phyloP scores from a whole-genome alignment of 2,329 filamentous ascomycete species.

The Colletotrichum liaoningense region DNA sequence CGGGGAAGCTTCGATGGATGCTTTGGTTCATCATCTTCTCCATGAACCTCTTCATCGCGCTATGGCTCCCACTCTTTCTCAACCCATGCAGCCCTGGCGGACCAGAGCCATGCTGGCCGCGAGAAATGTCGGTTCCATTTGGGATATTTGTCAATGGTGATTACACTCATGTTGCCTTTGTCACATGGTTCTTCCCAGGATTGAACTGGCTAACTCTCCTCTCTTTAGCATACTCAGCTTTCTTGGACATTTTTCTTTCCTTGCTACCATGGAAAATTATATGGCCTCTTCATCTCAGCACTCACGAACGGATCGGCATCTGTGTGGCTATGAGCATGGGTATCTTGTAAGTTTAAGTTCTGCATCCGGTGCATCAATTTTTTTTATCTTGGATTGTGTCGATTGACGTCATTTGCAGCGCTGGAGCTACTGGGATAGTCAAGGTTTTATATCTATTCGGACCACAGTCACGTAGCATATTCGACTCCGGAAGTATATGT shows the following conservation, averaged over 20 bases:
- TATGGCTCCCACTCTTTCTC: neutral
- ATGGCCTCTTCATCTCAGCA: neutral
- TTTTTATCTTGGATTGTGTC: accelerated
- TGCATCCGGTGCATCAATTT: too few relatives aligned
- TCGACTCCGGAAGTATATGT: neutral
- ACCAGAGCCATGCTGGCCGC: neutral
- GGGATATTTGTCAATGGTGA: neutral
- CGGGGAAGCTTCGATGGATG: neutral
- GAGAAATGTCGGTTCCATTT: neutral
- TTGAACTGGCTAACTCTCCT: neutral
- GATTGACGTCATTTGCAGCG: neutral
- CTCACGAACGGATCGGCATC: neutral
- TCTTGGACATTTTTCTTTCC: neutral
- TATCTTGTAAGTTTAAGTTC: neutral
- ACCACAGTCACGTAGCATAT: neutral
- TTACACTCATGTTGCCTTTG: too few relatives aligned
- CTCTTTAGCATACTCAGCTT: neutral
- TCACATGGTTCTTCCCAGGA: too few relatives aligned
- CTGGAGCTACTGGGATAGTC: neutral
- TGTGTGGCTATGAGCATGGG: neutral
- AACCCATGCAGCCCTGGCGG: neutral
- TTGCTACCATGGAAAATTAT: neutral
- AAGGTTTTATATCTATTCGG: neutral
- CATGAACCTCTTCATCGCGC: neutral
- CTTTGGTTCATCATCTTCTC: constrained; percentile 1